Conservation (phyloP, 768 basidiomycete species). For the Leccinellum luteum region DNA sequence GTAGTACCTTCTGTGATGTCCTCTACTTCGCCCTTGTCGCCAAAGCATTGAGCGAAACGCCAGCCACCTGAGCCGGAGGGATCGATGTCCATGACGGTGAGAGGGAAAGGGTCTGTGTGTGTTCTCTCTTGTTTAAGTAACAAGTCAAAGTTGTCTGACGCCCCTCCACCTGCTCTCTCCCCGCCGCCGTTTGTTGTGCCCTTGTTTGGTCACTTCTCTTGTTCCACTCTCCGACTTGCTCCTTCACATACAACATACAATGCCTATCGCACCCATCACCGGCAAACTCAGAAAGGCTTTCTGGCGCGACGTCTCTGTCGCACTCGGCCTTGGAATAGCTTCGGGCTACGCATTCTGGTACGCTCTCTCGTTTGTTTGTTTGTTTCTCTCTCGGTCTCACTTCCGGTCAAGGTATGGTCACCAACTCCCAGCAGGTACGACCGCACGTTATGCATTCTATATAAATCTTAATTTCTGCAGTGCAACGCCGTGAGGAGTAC, state of each 20-base stretch:
- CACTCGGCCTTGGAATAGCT: constrained; percentile 73
- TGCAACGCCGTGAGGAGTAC: constrained; percentile 79
- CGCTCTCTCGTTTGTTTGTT: constrained; percentile 29
- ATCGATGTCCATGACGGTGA: constrained; percentile 71
- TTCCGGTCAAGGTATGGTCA: constrained; percentile 64
- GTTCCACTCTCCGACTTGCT: constrained; percentile 24
- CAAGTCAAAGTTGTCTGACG: constrained; percentile 15
- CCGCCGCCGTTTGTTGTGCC: constrained; percentile 29
- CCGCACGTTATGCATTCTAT: not conserved
- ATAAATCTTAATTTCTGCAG: constrained; percentile 40
- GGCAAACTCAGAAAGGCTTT: constrained; percentile 92
- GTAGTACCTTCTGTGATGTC: constrained; percentile 97
- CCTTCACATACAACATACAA: constrained; percentile 37
- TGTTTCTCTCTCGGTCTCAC: constrained; percentile 27
- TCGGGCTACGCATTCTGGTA: constrained; percentile 84
- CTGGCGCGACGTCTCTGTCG: constrained; percentile 78
- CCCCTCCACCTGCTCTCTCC: constrained; percentile 15
- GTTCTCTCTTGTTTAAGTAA: constrained; percentile 11
- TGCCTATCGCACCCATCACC: constrained; percentile 89
- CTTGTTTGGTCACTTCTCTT: constrained; percentile 27
- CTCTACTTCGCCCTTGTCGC: constrained; percentile 99
- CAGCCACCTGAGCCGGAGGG: constrained; percentile 83
- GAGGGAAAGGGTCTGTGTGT: constrained; percentile 8
- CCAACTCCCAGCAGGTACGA: constrained; percentile 74
- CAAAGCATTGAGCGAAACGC: constrained; percentile 99